Base-by-base conservation (phyloP, 345 rosid species). In the Pseudoturritis turrita region DNA sequence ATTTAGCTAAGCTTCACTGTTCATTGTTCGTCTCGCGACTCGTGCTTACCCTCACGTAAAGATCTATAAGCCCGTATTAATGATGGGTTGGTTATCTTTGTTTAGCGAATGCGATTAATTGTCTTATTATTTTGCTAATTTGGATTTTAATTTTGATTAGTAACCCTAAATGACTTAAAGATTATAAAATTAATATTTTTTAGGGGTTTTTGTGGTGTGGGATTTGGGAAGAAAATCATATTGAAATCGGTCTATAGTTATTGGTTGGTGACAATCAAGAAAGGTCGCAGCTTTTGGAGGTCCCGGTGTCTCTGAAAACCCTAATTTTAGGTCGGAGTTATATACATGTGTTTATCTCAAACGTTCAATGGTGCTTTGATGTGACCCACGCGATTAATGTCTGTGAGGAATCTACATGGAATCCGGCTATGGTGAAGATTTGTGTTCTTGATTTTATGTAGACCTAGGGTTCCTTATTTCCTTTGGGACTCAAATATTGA, bases 121-220 rank as follows among this genome's bases (percentile, higher is more conserved):
- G 74, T 59, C 31, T 13, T 39, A 74, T 68, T 79, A 19, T 10
- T 35, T 54, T n/a, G 37, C 59, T 82, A 73, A 75, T 46, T 61
- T 19, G 53, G 56, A 62, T 39, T 22, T 69, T 73, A 78, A 82
- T 76, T 80, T 25, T 13, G 41, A 35, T n/a, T 46, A 52, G 39
- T 62, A 87, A 83, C 87, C 88, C 88, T 84, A 84, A 70, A 23
- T 25, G 9, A 19, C 49, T 62, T 65, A 7, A 17, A 22, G 45
- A 19, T 65, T 64, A 64, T 19, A 47, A 62, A 63, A 71, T 78
- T 49, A 46, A 53, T 64, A 52, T 47, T 35, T 39, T 36, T 18
- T 45, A 63, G 22, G 44, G 69, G 69, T 14, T 26, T 65, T 14
- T 41, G 36, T 25, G 35, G 14, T 64, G 15, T 43, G 56, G 37